A percentile compares a stretch with the other conserved stretches of the same genome.
These are phyloP conservation scores for Colletotrichum acutatum DNA, from an alignment of 2,329 filamentous ascomycete genomes.

Conservation along the genomic window DNA sequence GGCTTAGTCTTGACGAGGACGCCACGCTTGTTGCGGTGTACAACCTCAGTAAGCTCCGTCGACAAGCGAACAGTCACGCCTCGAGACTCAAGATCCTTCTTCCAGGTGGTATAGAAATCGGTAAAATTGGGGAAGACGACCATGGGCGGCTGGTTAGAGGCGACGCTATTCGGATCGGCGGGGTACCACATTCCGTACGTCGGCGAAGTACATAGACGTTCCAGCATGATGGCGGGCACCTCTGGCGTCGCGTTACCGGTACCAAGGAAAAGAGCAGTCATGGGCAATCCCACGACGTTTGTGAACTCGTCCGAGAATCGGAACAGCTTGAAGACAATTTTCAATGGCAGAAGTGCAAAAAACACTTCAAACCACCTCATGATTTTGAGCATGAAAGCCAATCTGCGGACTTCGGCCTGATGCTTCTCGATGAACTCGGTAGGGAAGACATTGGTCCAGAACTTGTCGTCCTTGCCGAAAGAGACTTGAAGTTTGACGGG, in stretches of 20 bases:
- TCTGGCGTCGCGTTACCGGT: constrained; percentile 77
- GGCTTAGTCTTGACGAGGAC: constrained; percentile 60
- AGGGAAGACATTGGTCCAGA: constrained; percentile 73
- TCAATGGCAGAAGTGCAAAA: constrained; percentile 68
- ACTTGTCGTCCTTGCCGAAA: constrained; percentile 66
- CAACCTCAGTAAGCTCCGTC: constrained; percentile 64
- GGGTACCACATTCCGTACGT: constrained; percentile 67
- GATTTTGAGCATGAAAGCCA: constrained; percentile 63
- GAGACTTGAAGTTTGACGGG: constrained; percentile 69
- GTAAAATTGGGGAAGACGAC: constrained; percentile 70
- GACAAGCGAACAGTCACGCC: constrained; percentile 66
- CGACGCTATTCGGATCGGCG: constrained; percentile 53
- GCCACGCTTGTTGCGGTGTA: constrained; percentile 60
- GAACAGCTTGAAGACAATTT: constrained; percentile 71
- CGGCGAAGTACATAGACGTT: constrained; percentile 63
- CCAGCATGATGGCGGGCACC: constrained; percentile 72
- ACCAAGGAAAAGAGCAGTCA: constrained; percentile 67
- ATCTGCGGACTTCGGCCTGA: constrained; percentile 63
- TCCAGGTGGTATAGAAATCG: constrained; percentile 68
- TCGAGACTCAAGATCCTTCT: constrained; percentile 59
- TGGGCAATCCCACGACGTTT: constrained; percentile 71
- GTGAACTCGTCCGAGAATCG: constrained; percentile 74
- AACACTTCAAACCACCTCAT: constrained; percentile 66
- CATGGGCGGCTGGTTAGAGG: constrained; percentile 69
- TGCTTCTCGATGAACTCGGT: constrained; percentile 64